Evolutionary conservation across 495 filamentous ascomycete genomes (phyloP), one percentile per base, ranked within the genome.

Genomic region (Neurospora africana): DNA sequence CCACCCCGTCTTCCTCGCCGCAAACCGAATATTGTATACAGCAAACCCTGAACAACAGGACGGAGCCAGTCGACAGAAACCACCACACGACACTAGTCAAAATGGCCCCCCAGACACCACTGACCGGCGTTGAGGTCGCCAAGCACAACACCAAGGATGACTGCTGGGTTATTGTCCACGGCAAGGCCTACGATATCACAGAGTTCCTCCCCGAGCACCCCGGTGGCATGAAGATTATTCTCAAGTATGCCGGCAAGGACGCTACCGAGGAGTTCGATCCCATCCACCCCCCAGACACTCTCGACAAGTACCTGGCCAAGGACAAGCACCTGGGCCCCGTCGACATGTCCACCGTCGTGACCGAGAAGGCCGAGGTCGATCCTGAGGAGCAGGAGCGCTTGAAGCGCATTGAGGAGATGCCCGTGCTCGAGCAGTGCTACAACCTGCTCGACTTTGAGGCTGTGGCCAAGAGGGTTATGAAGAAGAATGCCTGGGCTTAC

Each of bases 391-490:
- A 82, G 9, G 93, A 86, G 68, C 87, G 95, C 68, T 88, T 89
- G 81, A 86, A 92, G 79, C 88, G 93, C 47, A 90, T 97, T 69
- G 82, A 85, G 74, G 81, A 85, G 35, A 97, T 93, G 91, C 95
- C 95, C 3, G 83, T 89, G 68, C 85, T 98, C 72, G 90, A 91
- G 72, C 91, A 96, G 78, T 97, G 94, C 85, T 98, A 94, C 82
- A 98, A 98, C 76, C 82, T 98, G 74, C 87, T 94, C 84, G 95
- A 98, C 81, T 98, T 98, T 78, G 95, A 98, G 84, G 88, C 92
- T 5, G 94, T 98, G 27, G 95, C 95, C 2, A 88, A 89, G 75
- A 83, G 86, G 21, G 89, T 95, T 40, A 97, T 97, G 95, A 97
- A 96, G 86, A 95, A 91, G 81, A 91, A 90, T 0, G 93, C 94